phyloP scores from a whole-genome alignment of 139 green algal species.

The Chlamydomonas sp. region DNA sequence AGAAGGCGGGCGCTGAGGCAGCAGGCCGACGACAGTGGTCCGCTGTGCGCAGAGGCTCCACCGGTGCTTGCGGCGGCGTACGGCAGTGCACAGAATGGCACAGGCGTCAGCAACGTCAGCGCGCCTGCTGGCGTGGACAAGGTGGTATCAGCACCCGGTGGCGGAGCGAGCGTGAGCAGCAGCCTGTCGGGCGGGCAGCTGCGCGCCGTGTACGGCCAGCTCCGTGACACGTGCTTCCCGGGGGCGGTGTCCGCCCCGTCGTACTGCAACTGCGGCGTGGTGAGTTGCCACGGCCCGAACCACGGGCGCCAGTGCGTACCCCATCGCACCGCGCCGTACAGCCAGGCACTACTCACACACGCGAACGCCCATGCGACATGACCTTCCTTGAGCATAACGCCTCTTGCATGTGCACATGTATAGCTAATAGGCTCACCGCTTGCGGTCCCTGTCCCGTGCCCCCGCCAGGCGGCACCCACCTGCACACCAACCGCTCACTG shows the following conservation, averaged over 20 bases:
- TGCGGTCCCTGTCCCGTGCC: neutral
- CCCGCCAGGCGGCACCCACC: neutral
- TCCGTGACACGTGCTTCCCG: slow-evolving; percentile 18
- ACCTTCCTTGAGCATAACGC: neutral
- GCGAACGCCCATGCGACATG: neutral
- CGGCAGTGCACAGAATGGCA: too few species aligned
- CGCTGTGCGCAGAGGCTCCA: too few species aligned
- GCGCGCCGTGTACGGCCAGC: neutral
- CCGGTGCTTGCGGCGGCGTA: too few species aligned
- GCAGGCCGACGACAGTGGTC: too few species aligned
- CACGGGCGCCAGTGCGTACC: too few species aligned
- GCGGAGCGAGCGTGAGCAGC: neutral
- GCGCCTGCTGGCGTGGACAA: neutral
- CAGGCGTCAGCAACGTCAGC: neutral
- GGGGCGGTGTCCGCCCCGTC: slow-evolving; percentile 5
- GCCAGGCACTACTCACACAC: too few species aligned
- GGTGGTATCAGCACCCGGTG: neutral
- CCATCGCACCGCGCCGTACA: too few species aligned
- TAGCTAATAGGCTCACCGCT: neutral
- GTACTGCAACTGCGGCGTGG: slow-evolving; percentile 15
- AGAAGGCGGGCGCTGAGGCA: too few species aligned
- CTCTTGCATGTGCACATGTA: neutral
- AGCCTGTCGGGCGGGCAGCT: neutral
- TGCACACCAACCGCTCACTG: neutral
- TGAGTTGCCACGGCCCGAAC: neutral